These are phyloP conservation scores for Phycomyces nitens DNA, from an alignment of 192 early-diverging fungal genomes.

Conservation along the genomic window DNA sequence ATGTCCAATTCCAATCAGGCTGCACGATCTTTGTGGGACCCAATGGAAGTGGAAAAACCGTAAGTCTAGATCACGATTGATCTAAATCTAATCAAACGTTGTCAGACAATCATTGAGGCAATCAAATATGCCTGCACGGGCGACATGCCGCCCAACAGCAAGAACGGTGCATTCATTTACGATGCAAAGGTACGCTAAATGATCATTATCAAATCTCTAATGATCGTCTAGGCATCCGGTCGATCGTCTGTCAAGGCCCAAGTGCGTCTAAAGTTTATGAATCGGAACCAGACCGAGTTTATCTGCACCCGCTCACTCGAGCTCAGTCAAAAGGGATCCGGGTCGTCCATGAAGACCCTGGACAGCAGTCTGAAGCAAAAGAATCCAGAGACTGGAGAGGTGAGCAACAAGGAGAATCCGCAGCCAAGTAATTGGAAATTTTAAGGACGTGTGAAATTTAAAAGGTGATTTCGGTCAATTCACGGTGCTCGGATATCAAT, in stretches of 20 bases:
- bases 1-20: conserved; percentile 85
- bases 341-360: conserved; percentile 66
- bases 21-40: conserved; percentile 94
- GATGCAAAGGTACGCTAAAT: conserved; percentile 88
- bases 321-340: conserved; percentile 63
- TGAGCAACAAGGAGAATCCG: conserved; percentile 21
- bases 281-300: conserved; percentile 70
- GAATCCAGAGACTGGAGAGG: conserved; percentile 54
- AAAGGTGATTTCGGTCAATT: conserved; percentile 65
- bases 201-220: neutral
- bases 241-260: conserved; percentile 87
- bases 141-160: conserved; percentile 81
- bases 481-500: conserved; percentile 84
- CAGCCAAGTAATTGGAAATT: too few species aligned
- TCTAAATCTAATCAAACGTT: neutral
- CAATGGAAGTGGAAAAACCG: conserved; percentile 96
- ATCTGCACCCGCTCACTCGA: conserved; percentile 75
- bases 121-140: conserved; percentile 95
- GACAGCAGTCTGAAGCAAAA: conserved; percentile 67
- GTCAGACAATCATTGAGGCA: conserved; percentile 90
- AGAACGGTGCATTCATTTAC: conserved; percentile 88
- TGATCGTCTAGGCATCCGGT: conserved; percentile 53
- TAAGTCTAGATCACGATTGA: conserved; percentile 23
- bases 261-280: conserved; percentile 80
- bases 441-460: too few species aligned